Base-by-base conservation (phyloP, 2,329 filamentous ascomycete genomes). In the Corynespora cassiicola region DNA sequence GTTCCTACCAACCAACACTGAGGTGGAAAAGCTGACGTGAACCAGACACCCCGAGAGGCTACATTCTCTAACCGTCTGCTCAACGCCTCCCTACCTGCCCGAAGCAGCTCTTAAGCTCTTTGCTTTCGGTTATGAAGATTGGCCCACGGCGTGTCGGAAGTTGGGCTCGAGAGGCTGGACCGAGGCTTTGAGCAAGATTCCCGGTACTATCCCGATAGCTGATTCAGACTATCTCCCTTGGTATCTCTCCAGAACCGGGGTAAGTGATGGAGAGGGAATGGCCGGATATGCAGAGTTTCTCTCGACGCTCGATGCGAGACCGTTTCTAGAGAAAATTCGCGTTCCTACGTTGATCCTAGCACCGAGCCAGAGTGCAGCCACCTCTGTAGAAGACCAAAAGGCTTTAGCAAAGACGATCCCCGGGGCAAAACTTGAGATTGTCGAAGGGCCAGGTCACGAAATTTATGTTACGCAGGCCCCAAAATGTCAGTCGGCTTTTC, bases 261-360 rank as follows among this genome's bases (percentile, higher is more conserved):
- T 61, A 2, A 56, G 54, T 26, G 42, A 49, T 21, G 58, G 54
- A 4, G 60, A 66, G 31, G 66, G 66, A 1, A 37, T 70, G 6
- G 65, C 55, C 1, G 58, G 57, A 20, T 68, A 70, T 34, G 66
- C 64, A 1, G 54, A 61, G 33, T 66, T 69, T 24, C 26, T 70
- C 4, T 56, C 50, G 12, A 51, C 37, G 23, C 36, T 69, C 32
- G 66, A 69, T 32, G 54, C 61, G 11, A 39, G 62, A 19, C 58
- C 57, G 17, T 61, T 47, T 26, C 27, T 69, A 34, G 23, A 27
- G 11, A 27, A 51, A 16, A 66, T 69, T 10, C 47, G 34, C 16
- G 46, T 59, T 11, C 62, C 65, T 1, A 67, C 50, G 33, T 39
- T 70, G 31, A 62, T 68, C 2, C 17, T 68, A 20, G 55, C 62